phyloP scores from a whole-genome alignment of 164 flowering plant species.

The Warburgia ugandensis region DNA sequence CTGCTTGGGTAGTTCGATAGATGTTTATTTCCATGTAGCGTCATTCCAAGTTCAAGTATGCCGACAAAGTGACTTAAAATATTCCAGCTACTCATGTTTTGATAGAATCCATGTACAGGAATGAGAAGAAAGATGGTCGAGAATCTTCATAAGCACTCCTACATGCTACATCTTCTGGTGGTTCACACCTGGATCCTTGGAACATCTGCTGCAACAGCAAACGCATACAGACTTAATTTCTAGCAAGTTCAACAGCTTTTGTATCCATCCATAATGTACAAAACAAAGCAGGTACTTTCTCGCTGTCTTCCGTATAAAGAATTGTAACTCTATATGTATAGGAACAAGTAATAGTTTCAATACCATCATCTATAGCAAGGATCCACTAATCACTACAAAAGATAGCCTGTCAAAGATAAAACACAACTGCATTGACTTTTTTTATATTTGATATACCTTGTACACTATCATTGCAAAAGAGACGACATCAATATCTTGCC shows the following conservation, averaged over 20 bases:
- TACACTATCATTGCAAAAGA: slow-evolving; percentile 53
- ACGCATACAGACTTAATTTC: neutral
- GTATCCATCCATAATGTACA: too few relatives aligned
- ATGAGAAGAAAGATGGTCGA: slow-evolving; percentile 43
- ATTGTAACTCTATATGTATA: too few relatives aligned
- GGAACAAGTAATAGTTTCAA: too few relatives aligned
- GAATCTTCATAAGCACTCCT: slow-evolving; percentile 57
- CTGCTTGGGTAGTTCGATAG: too few relatives aligned
- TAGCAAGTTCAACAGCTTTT: neutral
- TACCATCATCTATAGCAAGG: neutral
- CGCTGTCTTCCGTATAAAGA: too few relatives aligned
- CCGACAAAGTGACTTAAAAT: neutral
- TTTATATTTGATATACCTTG: slow-evolving; percentile 23
- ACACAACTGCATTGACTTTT: neutral
- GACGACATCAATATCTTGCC: slow-evolving; percentile 61
- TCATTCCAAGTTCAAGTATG: neutral
- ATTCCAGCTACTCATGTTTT: slow-evolving; percentile 28
- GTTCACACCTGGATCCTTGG: slow-evolving; percentile 38
- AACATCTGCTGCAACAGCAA: slow-evolving; percentile 37
- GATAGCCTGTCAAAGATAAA: neutral
- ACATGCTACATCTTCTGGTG: slow-evolving; percentile 43
- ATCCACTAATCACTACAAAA: neutral
- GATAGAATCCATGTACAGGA: slow-evolving; percentile 36
- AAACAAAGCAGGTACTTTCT: too few relatives aligned
- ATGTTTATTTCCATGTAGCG: too few relatives aligned